Conservation (phyloP, 2,329 filamentous ascomycete species). For the Xylariaceae sp. region DNA sequence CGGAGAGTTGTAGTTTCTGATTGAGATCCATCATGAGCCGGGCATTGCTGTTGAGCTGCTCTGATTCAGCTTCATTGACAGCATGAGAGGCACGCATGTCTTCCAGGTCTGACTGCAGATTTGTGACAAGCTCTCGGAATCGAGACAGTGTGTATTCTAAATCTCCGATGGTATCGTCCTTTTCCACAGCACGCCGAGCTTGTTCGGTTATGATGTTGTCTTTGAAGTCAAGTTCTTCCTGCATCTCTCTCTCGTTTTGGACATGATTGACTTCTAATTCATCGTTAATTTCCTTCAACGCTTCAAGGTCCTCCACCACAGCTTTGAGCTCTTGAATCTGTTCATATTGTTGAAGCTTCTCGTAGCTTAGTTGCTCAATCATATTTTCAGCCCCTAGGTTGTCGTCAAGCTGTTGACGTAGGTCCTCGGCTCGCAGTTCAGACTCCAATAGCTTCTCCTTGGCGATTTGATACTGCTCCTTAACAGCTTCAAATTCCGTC, state of each 20-base stretch:
- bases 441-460: conserved; percentile 70
- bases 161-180: conserved; percentile 77
- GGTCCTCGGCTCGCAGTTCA: conserved; percentile 74
- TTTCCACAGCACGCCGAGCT: conserved; percentile 64
- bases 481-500: conserved; percentile 61
- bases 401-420: conserved; percentile 86
- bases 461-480: conserved; percentile 64
- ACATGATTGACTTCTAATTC: conserved; percentile 92
- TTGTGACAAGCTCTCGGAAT: conserved; percentile 85
- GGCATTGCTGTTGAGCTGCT: conserved; percentile 82
- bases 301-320: conserved; percentile 82
- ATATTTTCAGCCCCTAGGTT: conserved; percentile 87
- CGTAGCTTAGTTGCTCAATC: conserved; percentile 85
- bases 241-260: conserved; percentile 89
- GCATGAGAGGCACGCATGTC: conserved; percentile 90
- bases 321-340: conserved; percentile 77
- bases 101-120: conserved; percentile 78
- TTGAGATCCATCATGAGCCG: conserved; percentile 96
- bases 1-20: conserved; percentile 85
- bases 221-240: conserved; percentile 87
- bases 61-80: conserved; percentile 87
- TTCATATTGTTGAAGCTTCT: conserved; percentile 79
- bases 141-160: conserved; percentile 85
- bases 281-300: conserved; percentile 85
- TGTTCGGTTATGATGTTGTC: conserved; percentile 83